Percentiles rank a stretch among this genome's conserved stretches.
Conservation (phyloP, 164 flowering plant genomes). For the Berberis thunbergii region DNA sequence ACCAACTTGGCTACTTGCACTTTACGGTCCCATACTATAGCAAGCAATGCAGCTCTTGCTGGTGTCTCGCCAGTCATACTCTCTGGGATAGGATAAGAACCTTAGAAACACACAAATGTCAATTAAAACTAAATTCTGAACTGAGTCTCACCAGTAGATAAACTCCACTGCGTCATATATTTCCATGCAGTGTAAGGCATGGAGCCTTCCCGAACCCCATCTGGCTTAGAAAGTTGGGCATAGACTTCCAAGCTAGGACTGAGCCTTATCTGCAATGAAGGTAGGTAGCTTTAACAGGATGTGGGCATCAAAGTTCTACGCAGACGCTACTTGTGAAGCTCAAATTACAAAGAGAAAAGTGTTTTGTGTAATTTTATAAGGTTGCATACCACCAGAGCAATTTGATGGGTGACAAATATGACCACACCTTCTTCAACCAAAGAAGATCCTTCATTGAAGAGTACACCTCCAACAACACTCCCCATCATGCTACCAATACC, state of each 20-base stretch:
- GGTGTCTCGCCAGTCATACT: conserved; percentile 28
- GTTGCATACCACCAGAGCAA: conserved; percentile 90
- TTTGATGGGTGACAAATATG: conserved; percentile 81
- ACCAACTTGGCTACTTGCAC: conserved; percentile 86
- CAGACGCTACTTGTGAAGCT: conserved; percentile 6
- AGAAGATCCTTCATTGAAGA: conserved; percentile 67
- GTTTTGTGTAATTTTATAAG: conserved; percentile 22
- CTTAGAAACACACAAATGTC: conserved; percentile 8
- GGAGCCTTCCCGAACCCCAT: conserved; percentile 84
- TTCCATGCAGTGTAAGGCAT: conserved; percentile 98
- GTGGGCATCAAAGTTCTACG: neutral
- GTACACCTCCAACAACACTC: conserved; percentile 47
- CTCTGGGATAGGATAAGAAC: conserved; percentile 29
- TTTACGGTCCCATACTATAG: conserved; percentile 90
- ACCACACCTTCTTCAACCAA: conserved; percentile 91
- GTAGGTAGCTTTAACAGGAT: conserved; percentile 9
- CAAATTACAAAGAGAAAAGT: conserved; percentile 21
- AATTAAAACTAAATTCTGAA: neutral
- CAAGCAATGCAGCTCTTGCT: conserved; percentile 72
- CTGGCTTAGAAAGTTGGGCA: conserved; percentile 81
- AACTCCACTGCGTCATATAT: conserved; percentile 27
- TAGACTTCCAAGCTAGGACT: conserved; percentile 60
- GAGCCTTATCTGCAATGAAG: conserved; percentile 57
- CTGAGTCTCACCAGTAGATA: conserved; percentile 45
- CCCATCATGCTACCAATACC: conserved; percentile 85